phyloP scores from a whole-genome alignment of 2,329 filamentous ascomycete genomes.

The Paraphoma chrysanthemicola region DNA sequence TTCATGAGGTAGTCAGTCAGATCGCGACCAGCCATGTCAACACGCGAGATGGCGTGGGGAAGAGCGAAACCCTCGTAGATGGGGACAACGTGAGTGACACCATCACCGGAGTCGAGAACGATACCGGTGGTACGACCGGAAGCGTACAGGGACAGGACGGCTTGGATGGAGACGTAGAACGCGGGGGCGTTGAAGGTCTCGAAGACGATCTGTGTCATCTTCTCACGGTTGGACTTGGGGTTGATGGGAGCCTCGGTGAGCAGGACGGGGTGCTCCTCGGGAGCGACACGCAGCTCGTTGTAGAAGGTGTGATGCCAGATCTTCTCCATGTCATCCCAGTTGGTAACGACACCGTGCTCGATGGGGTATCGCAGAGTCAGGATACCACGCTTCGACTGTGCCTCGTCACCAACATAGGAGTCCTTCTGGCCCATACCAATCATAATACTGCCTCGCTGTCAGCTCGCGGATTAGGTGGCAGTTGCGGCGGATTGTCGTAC shows the following conservation, averaged over 20 bases:
- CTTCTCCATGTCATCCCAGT: constrained; percentile 99
- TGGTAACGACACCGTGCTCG: constrained; percentile 99
- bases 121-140: constrained; percentile 99
- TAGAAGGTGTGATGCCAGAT: constrained; percentile 99
- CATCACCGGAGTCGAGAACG: constrained; percentile 99
- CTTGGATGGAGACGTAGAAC: constrained; percentile 99
- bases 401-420: constrained; percentile 99
- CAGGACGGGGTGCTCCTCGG: constrained; percentile 99
- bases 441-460: constrained; percentile 82
- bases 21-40: constrained; percentile 99
- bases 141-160: constrained; percentile 98
- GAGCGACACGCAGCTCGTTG: constrained; percentile 99
- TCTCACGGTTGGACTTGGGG: constrained; percentile 99
- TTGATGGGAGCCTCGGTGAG: constrained; percentile 99
- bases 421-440: constrained; percentile 99
- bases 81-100: constrained; percentile 99
- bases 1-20: constrained; percentile 99
- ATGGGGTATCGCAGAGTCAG: constrained; percentile 99
- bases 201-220: constrained; percentile 99
- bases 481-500: constrained; percentile 65
- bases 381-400: constrained; percentile 99
- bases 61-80: constrained; percentile 99
- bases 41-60: constrained; percentile 99
- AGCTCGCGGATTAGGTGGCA: constrained; percentile 41
- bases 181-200: constrained; percentile 99